Evolutionary conservation across 1,139 yeast genomes (phyloP), one percentile per base, ranked within the genome.

Genomic region (Kodamaea arcana): DNA sequence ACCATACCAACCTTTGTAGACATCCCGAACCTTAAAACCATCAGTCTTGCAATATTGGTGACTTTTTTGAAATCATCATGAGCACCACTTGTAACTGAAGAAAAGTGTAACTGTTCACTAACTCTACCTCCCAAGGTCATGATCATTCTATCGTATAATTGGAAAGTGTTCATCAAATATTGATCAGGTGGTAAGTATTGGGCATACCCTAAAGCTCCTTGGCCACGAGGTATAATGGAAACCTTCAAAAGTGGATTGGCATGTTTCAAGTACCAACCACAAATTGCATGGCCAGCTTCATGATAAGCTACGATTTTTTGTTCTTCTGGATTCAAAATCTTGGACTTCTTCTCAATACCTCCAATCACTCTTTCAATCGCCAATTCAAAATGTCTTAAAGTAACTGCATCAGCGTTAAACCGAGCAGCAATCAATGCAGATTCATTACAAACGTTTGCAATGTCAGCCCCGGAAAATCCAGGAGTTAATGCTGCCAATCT

Each of bases 71-170:
- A 92, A 58, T 92, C 98, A 56, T 92, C 97, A 35, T 87, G 80
- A 0, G 95, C 98, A 44, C 98, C 98, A 37, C 94, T 81, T 3
- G 97, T 90, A 14, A 92, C 97, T 4, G 90, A 78, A 29, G 77
- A 75, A 57, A 92, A 92, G 58, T 90, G 88, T 30, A 92, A 62
- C 62, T 92, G 97, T 61, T 92, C 98, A 29, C 95, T 82, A 3
- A 92, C 97, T 50, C 98, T 76, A 4, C 98, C 98, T 33, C 97
- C 98, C 35, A 92, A 72, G 0, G 97, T 87, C 97, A 92, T 92
- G 17, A 90, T 79, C 96, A 92, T 92, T 48, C 95, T 73, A 56
- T 92, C 95, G 47, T 67, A 65, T 46, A 90, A 77, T 60, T 92
- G 95, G 46, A 79, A 79, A 42, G 83, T 78, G 17, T 85, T 78